A percentile compares a stretch with the other conserved stretches of the same genome.
Evolutionary conservation across 2,329 filamentous ascomycete species (phyloP).

Genomic region (Aspergillus brasiliensis): DNA sequence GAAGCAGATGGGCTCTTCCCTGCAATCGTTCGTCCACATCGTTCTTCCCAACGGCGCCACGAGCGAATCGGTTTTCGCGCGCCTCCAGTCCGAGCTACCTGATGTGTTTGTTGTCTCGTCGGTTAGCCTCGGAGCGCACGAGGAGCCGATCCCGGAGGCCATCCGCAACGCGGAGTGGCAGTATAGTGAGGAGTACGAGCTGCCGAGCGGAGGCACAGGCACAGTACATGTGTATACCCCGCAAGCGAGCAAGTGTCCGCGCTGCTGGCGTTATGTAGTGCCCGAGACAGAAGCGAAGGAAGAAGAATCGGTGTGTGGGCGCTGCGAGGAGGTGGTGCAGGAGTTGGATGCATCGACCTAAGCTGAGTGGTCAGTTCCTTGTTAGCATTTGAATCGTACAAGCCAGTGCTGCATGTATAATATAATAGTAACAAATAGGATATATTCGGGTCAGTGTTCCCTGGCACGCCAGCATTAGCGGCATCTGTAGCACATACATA

Average conservation of each 20-base stretch:
- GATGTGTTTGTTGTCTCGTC: slow-evolving; percentile 70
- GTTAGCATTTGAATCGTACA: not conserved
- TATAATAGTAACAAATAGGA: not conserved
- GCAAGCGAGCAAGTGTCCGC: slow-evolving; percentile 68
- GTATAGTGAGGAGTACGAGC: slow-evolving; percentile 46
- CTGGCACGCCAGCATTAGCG: too few relatives aligned
- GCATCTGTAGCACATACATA: too few relatives aligned
- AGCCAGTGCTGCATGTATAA: not conserved
- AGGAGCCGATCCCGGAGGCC: slow-evolving; percentile 26
- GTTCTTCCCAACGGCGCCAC: slow-evolving; percentile 25
- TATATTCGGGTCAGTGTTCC: too few relatives aligned
- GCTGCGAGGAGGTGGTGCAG: slow-evolving; percentile 70
- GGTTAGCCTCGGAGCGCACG: slow-evolving; percentile 54
- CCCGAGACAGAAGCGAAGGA: slow-evolving; percentile 48
- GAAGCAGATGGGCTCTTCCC: slow-evolving; percentile 76
- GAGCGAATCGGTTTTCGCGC: slow-evolving; percentile 29
- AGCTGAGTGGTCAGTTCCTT: slow-evolving; percentile 5
- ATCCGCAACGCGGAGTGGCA: slow-evolving; percentile 43
- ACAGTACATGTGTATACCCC: slow-evolving; percentile 51
- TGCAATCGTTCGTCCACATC: slow-evolving; percentile 70
- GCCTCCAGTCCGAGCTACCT: slow-evolving; percentile 54
- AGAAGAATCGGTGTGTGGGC: slow-evolving; percentile 68
- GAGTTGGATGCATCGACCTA: slow-evolving; percentile 33
- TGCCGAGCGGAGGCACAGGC: slow-evolving; percentile 35
- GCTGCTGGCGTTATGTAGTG: slow-evolving; percentile 89